Evolutionary conservation across 2,329 filamentous ascomycete species (phyloP), one percentile per base, ranked within the genome.

Genomic region (Remersonia thermophila): DNA sequence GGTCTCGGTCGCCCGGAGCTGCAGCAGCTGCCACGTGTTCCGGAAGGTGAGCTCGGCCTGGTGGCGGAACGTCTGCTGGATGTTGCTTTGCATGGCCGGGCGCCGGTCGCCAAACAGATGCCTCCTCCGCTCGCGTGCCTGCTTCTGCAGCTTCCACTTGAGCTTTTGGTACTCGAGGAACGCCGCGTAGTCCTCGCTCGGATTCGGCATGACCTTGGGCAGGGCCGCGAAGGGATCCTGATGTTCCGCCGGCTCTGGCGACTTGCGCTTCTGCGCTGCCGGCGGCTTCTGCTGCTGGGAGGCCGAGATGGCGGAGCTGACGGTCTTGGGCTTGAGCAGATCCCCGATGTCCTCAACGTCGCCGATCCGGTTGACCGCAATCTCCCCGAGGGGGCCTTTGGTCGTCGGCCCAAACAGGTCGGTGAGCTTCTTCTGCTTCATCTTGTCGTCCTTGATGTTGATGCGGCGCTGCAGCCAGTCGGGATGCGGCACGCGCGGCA

Each of bases 361-460:
- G 9, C 63, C 71, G 51, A 66, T 55, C 32, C 62, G 66, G 41
- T 54, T 63, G 52, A 55, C 72, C 2, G 39, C 27, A 62, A 84
- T 80, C 47, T 89, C 83, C 10, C 76, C 73, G 16, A 93, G 58
- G 0, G 84, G 81, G 31, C 68, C 75, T 55, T 80, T 81, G 51
- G 54, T 67, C 53, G 42, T 36, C 3, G 50, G 37, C 11, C 50
- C 48, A 14, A 98, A 94, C 49, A 94, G 66, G 52, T 96, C 91
- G 0, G 89, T 98, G 66, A 99, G 81, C 62, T 98, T 98, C 64
- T 87, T 93, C 62, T 99, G 91, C 65, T 98, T 94, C 69, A 96
- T 80, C 55, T 81, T 87, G 61, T 99, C 91, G 39, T 98, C 91
- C 58, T 95, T 96, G 57, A 81, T 80, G 47, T 91, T 84, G 58